These are phyloP conservation scores for Cladophialophora psammophila DNA, from an alignment of 2,329 filamentous ascomycete species.

Conservation along the genomic window DNA sequence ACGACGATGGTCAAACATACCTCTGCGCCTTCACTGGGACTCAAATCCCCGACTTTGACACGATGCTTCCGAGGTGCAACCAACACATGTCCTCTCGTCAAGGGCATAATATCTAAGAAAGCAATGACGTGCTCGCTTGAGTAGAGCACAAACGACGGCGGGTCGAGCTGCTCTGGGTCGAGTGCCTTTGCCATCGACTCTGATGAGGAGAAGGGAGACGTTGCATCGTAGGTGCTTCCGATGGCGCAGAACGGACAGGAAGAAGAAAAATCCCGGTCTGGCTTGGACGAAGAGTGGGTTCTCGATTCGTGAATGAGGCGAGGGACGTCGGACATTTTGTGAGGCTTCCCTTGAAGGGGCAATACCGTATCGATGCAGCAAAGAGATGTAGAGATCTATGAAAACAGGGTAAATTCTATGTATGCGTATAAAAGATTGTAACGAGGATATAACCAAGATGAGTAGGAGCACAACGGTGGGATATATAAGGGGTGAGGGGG, in stretches of 20 bases:
- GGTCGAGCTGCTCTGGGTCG: conserved; percentile 33
- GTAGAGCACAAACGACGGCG: conserved; percentile 66
- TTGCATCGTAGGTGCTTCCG: conserved; percentile 50
- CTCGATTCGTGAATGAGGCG: conserved; percentile 15
- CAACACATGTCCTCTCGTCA: conserved; percentile 82
- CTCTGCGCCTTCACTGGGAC: conserved; percentile 67
- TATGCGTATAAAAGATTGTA: neutral
- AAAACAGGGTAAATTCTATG: neutral
- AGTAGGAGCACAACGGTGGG: too few species aligned
- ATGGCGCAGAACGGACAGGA: conserved; percentile 21
- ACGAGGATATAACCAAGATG: neutral
- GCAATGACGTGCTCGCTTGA: conserved; percentile 79
- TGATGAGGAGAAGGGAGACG: conserved; percentile 38
- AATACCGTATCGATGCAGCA: neutral
- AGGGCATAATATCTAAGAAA: conserved; percentile 92
- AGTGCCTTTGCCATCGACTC: conserved; percentile 6
- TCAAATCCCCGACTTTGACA: conserved; percentile 77
- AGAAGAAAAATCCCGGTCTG: conserved; percentile 15
- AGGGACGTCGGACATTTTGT: conserved; percentile 14
- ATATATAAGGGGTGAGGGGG: neutral
- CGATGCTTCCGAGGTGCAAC: conserved; percentile 80
- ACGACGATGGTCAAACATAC: conserved; percentile 58
- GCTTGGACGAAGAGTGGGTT: neutral
- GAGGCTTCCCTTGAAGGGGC: neutral
- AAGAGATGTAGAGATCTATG: neutral